Base-by-base conservation (phyloP, 768 basidiomycete genomes). In the Termitomyces sp. region DNA sequence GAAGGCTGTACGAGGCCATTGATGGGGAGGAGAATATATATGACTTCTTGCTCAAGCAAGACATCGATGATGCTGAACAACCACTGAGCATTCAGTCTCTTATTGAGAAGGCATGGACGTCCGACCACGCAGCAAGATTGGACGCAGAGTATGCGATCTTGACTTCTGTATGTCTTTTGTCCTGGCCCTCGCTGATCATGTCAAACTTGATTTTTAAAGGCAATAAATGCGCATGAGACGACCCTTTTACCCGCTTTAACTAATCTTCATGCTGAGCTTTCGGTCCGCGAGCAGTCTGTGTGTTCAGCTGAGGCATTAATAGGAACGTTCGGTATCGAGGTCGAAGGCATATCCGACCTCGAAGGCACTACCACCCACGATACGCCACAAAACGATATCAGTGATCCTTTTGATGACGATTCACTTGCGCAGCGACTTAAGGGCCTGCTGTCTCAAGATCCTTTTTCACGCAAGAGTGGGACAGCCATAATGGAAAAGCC, bases 321-420 rank as follows among this genome's bases (percentile, higher is more conserved):
- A 14, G 71, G 73, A 15, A 71, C 71, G 2, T 65, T 80, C 25
- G 67, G 67, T 1, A 73, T 76, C 56, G 77, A 80, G 57, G 59
- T 78, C 15, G 69, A 72, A 38, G 70, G 66, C 10, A 53, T 73
- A 12, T 65, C 61, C 15, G 31, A 46, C 10, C 46, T 59, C 14
- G 48, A 48, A 20, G 45, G 34, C 12, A 15, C 47, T 14, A 48
- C n/a, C 31, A 32, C 56, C 9, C 37, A 3, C 11, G 29, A 37
- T 25, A 43, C 1, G 32, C 7, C 54, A 34, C 38, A 42, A 11
- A 63, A 59, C 3, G 57, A 54, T 20, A 51, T 17, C 11, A 10
- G 2, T 17, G 46, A 20, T 11, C 10, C 11, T 36, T 29, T 14
- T 17, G 10, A 12, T 29, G 67, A 71, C 29, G 38, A 50, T 1